phyloP scores from a whole-genome alignment of 306 rosid species.

The Cucumis melo region DNA sequence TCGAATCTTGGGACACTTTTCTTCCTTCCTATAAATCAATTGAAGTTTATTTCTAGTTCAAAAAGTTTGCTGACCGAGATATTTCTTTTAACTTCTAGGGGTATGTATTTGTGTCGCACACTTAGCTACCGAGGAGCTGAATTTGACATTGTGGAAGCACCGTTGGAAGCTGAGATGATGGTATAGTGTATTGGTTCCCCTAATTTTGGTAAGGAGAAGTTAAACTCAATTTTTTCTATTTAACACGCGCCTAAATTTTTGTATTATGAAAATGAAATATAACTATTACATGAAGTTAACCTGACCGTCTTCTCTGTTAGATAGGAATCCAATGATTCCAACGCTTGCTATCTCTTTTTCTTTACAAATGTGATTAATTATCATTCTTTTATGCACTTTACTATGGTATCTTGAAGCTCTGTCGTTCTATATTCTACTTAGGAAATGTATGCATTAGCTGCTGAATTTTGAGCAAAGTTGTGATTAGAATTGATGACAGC shows the following conservation, averaged over 20 bases:
- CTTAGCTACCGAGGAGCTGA: constrained; percentile 88
- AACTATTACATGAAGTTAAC: not conserved
- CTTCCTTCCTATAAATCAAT: not conserved
- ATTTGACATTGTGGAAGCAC: constrained; percentile 86
- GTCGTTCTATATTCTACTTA: constrained; percentile 14
- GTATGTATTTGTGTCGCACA: constrained; percentile 93
- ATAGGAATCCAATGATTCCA: not conserved
- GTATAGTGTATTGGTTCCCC: constrained; percentile 29
- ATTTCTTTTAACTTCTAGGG: constrained; percentile 43
- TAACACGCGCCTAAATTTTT: not conserved
- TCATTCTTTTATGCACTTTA: not conserved
- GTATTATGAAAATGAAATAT: not conserved
- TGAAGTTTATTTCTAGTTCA: not conserved
- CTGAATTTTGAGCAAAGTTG: constrained; percentile 88
- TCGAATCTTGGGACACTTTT: not conserved
- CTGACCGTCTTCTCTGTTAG: not conserved
- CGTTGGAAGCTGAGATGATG: constrained; percentile 87
- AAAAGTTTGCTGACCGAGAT: not conserved
- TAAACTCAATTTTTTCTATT: not conserved
- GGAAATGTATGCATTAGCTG: constrained; percentile 84
- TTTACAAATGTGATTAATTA: not conserved
- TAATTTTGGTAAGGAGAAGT: not conserved
- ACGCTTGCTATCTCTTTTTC: not conserved
- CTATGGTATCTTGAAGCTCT: not conserved
- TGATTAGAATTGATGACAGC: constrained; percentile 76